These are phyloP conservation scores for Cicer judaicum DNA, from an alignment of 306 rosid genomes.

Conservation along the genomic window DNA sequence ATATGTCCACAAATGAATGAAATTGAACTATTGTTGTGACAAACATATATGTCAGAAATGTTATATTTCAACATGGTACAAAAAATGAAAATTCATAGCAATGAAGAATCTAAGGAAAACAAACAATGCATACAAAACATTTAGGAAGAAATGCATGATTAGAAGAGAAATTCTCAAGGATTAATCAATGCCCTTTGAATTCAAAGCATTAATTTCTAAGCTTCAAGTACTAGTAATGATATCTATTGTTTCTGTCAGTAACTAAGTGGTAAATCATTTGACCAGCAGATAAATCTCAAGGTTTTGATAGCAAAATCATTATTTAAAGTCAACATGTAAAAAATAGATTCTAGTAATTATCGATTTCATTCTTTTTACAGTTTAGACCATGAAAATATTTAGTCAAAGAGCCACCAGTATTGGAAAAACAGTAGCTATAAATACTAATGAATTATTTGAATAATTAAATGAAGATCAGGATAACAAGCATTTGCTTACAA, in stretches of 20 bases:
- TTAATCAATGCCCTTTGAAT: constrained; percentile 30
- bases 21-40: not conserved
- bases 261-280: constrained; percentile 2
- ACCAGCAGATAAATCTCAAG: not conserved
- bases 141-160: not conserved
- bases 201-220: constrained; percentile 21
- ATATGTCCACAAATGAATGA: not conserved
- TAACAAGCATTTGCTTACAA: constrained; percentile 2
- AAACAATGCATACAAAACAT: constrained; percentile 31
- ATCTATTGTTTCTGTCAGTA: not conserved
- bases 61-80: not conserved
- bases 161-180: constrained; percentile 9
- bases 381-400: not conserved
- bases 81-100: constrained; percentile 5
- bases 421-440: constrained; percentile 1
- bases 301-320: constrained; percentile 1
- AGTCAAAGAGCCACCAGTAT: not conserved
- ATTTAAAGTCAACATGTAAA: not conserved
- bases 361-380: not conserved
- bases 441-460: not conserved
- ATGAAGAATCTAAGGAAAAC: constrained; percentile 26
- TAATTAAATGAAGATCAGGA: not conserved
- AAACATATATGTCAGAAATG: constrained; percentile 15
- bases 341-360: not conserved
- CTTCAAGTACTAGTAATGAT: not conserved